Percentiles rank a stretch among this genome's conserved stretches.
phyloP scores from a whole-genome alignment of 495 filamentous ascomycete genomes.

The Entonaema liquescens region DNA sequence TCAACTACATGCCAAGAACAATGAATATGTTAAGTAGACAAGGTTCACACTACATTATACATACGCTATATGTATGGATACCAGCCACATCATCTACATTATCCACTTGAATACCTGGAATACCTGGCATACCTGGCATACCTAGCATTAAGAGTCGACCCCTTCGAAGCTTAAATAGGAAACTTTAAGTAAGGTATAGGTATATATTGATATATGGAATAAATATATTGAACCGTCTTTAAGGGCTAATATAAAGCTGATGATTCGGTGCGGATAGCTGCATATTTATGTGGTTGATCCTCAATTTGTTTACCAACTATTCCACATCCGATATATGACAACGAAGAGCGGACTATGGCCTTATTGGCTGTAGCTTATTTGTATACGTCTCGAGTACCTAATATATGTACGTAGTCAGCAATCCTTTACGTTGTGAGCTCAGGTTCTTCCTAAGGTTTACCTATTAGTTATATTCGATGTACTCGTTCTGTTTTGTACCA shows the following conservation, averaged over 20 bases:
- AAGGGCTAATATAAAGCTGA: neutral
- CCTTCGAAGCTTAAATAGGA: neutral
- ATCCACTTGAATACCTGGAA: slow-evolving; percentile 8
- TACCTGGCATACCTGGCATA: no score
- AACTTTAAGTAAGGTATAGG: neutral
- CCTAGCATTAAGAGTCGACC: neutral
- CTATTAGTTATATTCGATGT: no score
- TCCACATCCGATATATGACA: neutral
- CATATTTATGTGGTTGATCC: slow-evolving; percentile 5
- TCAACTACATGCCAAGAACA: slow-evolving; percentile 2
- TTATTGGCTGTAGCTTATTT: neutral
- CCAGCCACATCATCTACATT: slow-evolving; percentile 14
- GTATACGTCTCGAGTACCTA: neutral
- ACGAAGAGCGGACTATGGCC: neutral
- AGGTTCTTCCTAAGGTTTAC: neutral
- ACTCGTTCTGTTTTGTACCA: neutral
- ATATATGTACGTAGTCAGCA: neutral
- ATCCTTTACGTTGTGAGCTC: neutral
- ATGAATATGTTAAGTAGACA: slow-evolving; percentile 4
- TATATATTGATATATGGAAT: neutral
- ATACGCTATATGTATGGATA: slow-evolving; percentile 5
- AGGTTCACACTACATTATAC: slow-evolving; percentile 7
- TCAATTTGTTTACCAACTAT: neutral
- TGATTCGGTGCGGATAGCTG: slow-evolving; percentile 26
- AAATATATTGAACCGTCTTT: neutral